Conservation (phyloP, 2,329 filamentous ascomycete genomes). For the Bertia moriformis region DNA sequence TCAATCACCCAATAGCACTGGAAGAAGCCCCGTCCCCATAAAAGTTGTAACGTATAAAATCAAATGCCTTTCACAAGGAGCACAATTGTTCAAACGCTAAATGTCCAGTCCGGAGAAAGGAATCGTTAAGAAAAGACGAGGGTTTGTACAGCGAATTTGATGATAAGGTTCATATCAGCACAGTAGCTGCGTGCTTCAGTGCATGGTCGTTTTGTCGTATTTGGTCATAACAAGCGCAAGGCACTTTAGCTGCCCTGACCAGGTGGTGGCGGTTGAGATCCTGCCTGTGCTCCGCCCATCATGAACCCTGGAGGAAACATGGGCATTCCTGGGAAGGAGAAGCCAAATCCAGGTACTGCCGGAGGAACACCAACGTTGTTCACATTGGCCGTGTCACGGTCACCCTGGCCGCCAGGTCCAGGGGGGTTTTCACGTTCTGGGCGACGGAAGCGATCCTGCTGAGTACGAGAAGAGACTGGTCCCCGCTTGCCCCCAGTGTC, state of each 20-base stretch:
- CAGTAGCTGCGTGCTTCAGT: too few relatives aligned
- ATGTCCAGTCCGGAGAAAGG: too few relatives aligned
- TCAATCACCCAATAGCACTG: too few relatives aligned
- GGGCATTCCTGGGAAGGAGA: conserved; percentile 30
- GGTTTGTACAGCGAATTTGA: too few relatives aligned
- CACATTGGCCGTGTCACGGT: conserved; percentile 8
- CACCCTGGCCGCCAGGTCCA: conserved; percentile 7
- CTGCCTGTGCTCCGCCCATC: conserved; percentile 18
- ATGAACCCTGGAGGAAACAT: conserved; percentile 30
- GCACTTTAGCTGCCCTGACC: conserved; percentile 15
- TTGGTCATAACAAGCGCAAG: too few relatives aligned
- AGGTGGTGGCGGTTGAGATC: conserved; percentile 18
- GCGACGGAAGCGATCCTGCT: conserved; percentile 12
- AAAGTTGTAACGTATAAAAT: too few relatives aligned
- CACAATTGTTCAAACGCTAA: too few relatives aligned
- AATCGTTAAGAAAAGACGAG: too few relatives aligned
- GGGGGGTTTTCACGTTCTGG: conserved; percentile 15
- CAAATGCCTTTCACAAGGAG: too few relatives aligned
- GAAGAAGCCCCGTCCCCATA: too few relatives aligned
- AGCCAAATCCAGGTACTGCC: conserved; percentile 37
- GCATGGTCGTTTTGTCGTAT: too few relatives aligned
- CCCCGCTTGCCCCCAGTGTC: conserved; percentile 31
- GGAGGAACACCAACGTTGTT: conserved; percentile 33
- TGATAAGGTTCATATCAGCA: too few relatives aligned
- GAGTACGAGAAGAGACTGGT: conserved; percentile 25